Evolutionary conservation across 75 land plant genomes (phyloP).

Genomic region (Gnetum montanum): DNA sequence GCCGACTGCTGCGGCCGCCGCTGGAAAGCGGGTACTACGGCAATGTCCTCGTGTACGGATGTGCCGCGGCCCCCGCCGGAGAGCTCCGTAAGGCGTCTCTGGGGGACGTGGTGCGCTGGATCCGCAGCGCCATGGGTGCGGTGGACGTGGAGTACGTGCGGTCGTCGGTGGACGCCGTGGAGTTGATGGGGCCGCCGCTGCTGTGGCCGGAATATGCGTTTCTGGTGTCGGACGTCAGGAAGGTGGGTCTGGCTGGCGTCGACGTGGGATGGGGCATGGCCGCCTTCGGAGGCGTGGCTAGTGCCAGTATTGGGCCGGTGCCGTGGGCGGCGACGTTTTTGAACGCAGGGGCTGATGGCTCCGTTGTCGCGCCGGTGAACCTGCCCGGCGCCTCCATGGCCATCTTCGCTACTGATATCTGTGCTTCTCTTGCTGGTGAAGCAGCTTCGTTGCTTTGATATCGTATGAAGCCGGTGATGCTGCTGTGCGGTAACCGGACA

Average conservation of each 20-base stretch:
- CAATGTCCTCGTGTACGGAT: constrained; percentile 70
- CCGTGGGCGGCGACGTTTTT: too few relatives aligned
- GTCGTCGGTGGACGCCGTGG: constrained; percentile 78
- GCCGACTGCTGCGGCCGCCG: constrained; percentile 56
- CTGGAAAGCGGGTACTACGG: constrained; percentile 71
- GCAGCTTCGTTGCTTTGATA: too few relatives aligned
- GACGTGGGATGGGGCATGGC: neutral
- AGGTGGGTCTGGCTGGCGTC: neutral
- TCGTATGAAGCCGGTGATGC: too few relatives aligned
- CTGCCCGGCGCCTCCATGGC: too few relatives aligned
- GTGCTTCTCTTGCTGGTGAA: too few relatives aligned
- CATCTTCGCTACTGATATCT: too few relatives aligned
- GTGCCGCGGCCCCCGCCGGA: constrained; percentile 35
- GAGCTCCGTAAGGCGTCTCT: constrained; percentile 47
- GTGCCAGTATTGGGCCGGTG: neutral
- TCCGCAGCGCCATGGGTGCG: constrained; percentile 57
- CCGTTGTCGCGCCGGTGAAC: too few relatives aligned
- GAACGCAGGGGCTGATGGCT: too few relatives aligned
- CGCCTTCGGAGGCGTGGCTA: neutral
- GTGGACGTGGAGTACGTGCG: constrained; percentile 64
- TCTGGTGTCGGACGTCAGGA: neutral
- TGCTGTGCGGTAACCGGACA: too few relatives aligned
- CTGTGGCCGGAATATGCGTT: constrained; percentile 18
- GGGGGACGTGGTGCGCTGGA: constrained; percentile 36
- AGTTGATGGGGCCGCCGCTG: constrained; percentile 51